Evolutionary conservation across 176 grass and related monocot genomes (phyloP), one percentile per base, ranked within the genome.

Genomic region (Aegilops tauschii): DNA sequence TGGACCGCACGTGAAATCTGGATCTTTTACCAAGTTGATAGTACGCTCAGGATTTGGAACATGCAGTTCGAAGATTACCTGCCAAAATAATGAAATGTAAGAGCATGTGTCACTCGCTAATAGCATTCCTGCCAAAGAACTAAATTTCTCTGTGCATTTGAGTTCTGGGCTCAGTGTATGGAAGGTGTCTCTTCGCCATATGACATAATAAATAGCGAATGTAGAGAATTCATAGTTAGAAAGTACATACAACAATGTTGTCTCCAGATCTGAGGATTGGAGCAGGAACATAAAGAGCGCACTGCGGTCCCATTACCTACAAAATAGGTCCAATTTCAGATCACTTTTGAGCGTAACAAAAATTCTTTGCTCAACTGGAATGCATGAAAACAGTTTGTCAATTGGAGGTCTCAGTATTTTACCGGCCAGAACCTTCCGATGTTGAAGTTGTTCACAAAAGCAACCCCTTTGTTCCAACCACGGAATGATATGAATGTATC

Each of bases 351-450:
- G 30, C 78, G 86, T 6, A 10, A 20, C 5, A 59, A 36, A 39
- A 31, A 81, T 32, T 75, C 14, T 52, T 73, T 50, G 25, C 8
- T 7, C 7, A 80, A 31, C n/a, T 58, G n/a, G n/a, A 25, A 72
- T 45, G 12, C 1, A 31, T 67, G 61, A 73, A 79, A 79, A 66
- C 34, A 75, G 40, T 29, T 77, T 11, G 16, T 58, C 76, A 83
- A 61, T 13, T 13, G 23, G 4, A 82, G 64, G 39, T 75, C 25
- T 80, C 40, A 79, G 49, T n/a, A 67, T 76, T 87, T 44, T 98
- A 98, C 93, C 82, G 96, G 92, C 96, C 96, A 98, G 86, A 94
- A 98, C 92, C 96, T 90, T 79, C 93, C 96, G 17, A 98, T 90
- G 84, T 98, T 98, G 79, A 98, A 98, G 74, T 93, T 92, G 54